phyloP scores from a whole-genome alignment of 441 rosid species.

The Erodium chrysanthum region DNA sequence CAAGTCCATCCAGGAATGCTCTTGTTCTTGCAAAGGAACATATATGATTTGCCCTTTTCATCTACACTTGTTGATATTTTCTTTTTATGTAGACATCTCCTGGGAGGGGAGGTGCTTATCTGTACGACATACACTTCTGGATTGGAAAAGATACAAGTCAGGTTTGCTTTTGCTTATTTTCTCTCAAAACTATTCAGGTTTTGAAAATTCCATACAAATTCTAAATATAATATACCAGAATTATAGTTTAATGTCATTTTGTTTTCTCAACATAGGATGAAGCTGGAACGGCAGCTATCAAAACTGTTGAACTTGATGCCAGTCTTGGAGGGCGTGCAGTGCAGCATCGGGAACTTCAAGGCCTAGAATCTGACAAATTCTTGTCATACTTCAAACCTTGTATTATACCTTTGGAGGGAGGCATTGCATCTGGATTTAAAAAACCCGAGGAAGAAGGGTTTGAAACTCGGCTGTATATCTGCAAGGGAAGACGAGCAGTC shows the following conservation, averaged over 20 bases:
- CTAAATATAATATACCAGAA: background rate
- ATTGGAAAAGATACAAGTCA: slow-evolving; percentile 95
- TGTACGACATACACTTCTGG: slow-evolving; percentile 93
- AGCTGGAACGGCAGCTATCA: slow-evolving; percentile 94
- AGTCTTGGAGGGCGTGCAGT: slow-evolving; percentile 95
- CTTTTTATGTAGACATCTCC: slow-evolving; percentile 48
- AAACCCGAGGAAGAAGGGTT: slow-evolving; percentile 71
- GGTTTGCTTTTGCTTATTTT: slow-evolving; percentile 34
- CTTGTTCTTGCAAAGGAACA: background rate
- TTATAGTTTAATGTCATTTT: background rate
- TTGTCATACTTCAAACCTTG: slow-evolving; percentile 96
- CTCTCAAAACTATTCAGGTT: background rate
- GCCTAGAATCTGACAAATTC: slow-evolving; percentile 90
- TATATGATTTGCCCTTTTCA: background rate
- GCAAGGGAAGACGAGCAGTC: slow-evolving; percentile 78
- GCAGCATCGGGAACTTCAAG: slow-evolving; percentile 92
- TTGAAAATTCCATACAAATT: background rate
- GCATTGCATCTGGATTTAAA: slow-evolving; percentile 88
- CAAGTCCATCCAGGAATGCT: background rate
- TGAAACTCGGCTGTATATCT: slow-evolving; percentile 74
- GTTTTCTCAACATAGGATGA: slow-evolving; percentile 50
- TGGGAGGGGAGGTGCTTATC: slow-evolving; percentile 77
- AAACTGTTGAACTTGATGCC: slow-evolving; percentile 91
- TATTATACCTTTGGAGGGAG: slow-evolving; percentile 90
- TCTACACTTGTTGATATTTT: background rate